phyloP scores from a whole-genome alignment of 768 basidiomycete species.

The Flagelloscypha sp. region DNA sequence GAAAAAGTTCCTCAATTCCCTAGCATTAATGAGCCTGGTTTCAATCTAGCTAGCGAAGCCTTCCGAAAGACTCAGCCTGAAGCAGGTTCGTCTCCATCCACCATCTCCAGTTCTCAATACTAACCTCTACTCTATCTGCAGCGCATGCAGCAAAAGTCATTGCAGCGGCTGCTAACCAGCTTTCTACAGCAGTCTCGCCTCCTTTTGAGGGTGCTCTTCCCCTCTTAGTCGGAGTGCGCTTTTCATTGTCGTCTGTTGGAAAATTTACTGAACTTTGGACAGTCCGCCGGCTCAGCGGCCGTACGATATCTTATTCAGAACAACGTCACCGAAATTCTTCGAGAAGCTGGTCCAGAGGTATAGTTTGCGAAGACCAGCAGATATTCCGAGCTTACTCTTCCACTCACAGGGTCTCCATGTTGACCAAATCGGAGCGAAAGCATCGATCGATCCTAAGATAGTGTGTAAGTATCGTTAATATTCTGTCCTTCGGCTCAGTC shows the following conservation, averaged over 20 bases:
- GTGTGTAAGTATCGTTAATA: constrained; percentile 19
- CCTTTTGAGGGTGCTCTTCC: too few species aligned
- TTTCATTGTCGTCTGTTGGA: too few species aligned
- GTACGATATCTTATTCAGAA: constrained; percentile 21
- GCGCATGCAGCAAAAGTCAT: too few species aligned
- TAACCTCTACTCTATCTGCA: too few species aligned
- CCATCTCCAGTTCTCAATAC: too few species aligned
- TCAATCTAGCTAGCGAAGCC: constrained; percentile 17
- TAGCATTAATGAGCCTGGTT: constrained; percentile 15
- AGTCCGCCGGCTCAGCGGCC: too few species aligned
- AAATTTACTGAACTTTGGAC: too few species aligned
- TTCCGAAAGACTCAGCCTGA: constrained; percentile 18
- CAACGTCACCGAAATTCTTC: constrained; percentile 31
- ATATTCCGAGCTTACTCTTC: not conserved
- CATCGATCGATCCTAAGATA: constrained; percentile 22
- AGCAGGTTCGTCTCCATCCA: too few species aligned
- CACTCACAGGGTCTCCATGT: constrained; percentile 25
- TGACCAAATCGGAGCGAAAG: constrained; percentile 26
- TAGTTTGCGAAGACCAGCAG: not conserved
- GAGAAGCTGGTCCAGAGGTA: constrained; percentile 29
- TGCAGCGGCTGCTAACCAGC: too few species aligned
- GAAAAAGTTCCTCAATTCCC: too few species aligned
- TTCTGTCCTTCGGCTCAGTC: not conserved
- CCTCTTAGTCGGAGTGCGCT: too few species aligned
- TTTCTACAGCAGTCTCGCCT: too few species aligned